Evolutionary conservation across 2,329 filamentous ascomycete genomes (phyloP), one percentile per base, ranked within the genome.

Genomic region (Lachnellula occidentalis): DNA sequence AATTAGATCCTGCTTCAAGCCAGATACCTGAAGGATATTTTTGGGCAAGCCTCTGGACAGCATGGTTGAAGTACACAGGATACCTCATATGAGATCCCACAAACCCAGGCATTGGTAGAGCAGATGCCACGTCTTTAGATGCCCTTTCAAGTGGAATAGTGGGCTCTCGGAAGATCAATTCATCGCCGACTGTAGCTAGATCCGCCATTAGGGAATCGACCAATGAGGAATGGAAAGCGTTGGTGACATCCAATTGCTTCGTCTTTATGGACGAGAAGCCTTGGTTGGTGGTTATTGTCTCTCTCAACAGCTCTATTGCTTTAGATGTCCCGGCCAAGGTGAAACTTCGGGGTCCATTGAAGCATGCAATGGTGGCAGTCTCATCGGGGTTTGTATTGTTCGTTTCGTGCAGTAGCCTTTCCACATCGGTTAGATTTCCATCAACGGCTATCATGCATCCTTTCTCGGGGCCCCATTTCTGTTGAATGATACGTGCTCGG

Each of bases 401-500:
- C 34, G 39, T 41, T 3, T 34, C 24, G 12, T 37, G 9, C 15
- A 62, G 19, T 7, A 62, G 24, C 7, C 52, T 39, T n/a, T 56
- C 17, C 1, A 62, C 51, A 14, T 19, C 31, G 3, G 45, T 34
- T 5, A 36, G 48, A 34, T 59, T 45, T 12, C 27, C 50, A 21
- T 67, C 56, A 9, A 71, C 39, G 1, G 67, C 61, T 11, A 73
- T 21, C 72, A 75, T 75, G 3, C 62, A 39, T 0, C 72, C 72
- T 5, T 39, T 42, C 6, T 74, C 72, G 0, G 56, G 5, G 1
- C 71, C 69, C 71, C 72, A 75, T 12, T 48, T 34, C 1, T 62
- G 54, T 17, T 60, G 39, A 5, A 75, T 67, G 3, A 74, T 34
- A 1, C 42, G 43, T 1, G 73, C 72, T 11, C 73, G 62, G 1